Conservation (phyloP, 495 filamentous ascomycete species). For the Aspergillus heteromorphus region DNA sequence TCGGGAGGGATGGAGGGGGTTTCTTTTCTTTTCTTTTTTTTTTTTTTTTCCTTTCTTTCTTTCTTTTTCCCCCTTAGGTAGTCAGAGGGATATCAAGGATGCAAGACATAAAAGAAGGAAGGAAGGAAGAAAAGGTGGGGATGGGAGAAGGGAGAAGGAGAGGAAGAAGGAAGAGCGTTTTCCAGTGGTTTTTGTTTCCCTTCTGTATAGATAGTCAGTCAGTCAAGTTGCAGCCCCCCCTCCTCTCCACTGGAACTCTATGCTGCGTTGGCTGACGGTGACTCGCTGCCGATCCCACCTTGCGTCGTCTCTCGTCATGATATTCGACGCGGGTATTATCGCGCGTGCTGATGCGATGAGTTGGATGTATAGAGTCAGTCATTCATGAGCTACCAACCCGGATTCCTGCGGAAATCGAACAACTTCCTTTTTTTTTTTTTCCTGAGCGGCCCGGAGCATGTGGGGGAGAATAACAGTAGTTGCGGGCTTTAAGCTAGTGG, state of each 20-base stretch:
- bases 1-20: neutral
- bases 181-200: neutral
- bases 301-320: neutral
- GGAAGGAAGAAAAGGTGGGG: neutral
- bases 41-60: no score
- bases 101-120: neutral
- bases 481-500: no score
- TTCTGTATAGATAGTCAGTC: neutral
- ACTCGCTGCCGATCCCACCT: constrained; percentile 13
- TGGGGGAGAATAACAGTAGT: no score
- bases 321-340: neutral
- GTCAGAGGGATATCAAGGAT: neutral
- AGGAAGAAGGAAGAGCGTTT: neutral
- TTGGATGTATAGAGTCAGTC: no score
- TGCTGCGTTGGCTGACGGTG: constrained; percentile 16
- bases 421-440: no score
- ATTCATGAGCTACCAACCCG: no score
- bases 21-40: no score
- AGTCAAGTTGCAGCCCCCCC: neutral
- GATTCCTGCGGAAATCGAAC: no score
- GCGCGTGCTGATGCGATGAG: neutral
- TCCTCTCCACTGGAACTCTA: neutral
- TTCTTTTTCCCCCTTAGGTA: no score
- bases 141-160: neutral
- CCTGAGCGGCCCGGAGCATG: no score